A percentile compares a stretch with the other conserved stretches of the same genome.
phyloP scores from a whole-genome alignment of 2,329 filamentous ascomycete species.

The Didymella exigua region DNA sequence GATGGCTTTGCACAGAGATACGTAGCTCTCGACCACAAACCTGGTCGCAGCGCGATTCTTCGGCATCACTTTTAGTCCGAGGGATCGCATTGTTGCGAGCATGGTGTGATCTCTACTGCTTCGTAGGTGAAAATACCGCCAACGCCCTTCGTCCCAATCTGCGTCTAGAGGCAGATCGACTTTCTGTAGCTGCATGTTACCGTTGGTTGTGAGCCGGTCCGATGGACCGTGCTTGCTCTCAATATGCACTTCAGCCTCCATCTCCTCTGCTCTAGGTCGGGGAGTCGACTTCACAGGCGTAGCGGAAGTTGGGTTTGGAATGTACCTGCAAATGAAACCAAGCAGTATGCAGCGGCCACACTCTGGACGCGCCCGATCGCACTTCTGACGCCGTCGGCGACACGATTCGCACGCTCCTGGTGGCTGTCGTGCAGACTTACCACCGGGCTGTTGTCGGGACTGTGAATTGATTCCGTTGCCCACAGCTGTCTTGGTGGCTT shows the following conservation, averaged over 20 bases:
- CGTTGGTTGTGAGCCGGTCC: background rate
- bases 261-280: background rate
- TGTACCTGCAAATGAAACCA: background rate
- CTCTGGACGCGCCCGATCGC: conserved; percentile 71
- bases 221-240: background rate
- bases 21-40: background rate
- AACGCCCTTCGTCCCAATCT: conserved; percentile 3
- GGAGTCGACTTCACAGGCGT: background rate
- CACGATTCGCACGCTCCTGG: conserved; percentile 10
- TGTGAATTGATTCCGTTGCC: too few relatives aligned
- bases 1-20: background rate
- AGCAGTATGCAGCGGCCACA: conserved; percentile 70
- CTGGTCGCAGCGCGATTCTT: background rate
- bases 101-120: background rate
- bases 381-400: conserved; percentile 50
- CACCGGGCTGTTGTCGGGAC: background rate
- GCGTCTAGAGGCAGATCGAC: background rate
- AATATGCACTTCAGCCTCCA: background rate
- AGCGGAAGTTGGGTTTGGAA: background rate
- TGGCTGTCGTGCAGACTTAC: background rate
- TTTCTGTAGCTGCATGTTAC: background rate
- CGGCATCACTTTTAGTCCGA: background rate
- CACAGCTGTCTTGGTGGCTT: background rate
- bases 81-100: conserved; percentile 3
- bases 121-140: background rate